Percentiles rank a stretch among this genome's conserved stretches.
Evolutionary conservation across 495 filamentous ascomycete genomes (phyloP).

Genomic region (Penicillium paxilli): DNA sequence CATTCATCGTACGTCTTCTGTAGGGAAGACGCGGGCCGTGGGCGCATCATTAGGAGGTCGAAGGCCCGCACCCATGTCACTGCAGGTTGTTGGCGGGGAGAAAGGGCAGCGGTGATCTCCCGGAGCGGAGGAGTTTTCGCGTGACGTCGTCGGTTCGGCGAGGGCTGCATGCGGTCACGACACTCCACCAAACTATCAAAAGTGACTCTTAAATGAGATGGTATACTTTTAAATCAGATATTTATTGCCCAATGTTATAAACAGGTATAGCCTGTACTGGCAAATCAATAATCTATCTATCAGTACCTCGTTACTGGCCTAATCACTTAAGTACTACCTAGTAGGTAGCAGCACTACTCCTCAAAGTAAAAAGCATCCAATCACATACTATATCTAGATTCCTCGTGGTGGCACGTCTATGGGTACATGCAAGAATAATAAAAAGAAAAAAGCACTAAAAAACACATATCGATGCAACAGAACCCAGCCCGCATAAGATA

Average conservation of each 20-base stretch:
- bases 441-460: conserved; percentile 22
- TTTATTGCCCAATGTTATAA: no score
- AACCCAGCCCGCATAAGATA: conserved; percentile 20
- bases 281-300: no score
- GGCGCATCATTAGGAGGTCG: conserved; percentile 67
- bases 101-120: conserved; percentile 23
- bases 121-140: conserved; percentile 33
- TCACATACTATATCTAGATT: conserved; percentile 33
- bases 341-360: no score
- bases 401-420: conserved; percentile 28
- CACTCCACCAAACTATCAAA: no score
- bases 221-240: no score
- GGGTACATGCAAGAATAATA: conserved; percentile 32
- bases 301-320: no score
- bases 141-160: conserved; percentile 46
- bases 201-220: no score
- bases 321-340: no score
- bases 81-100: conserved; percentile 18
- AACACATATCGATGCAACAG: conserved; percentile 24
- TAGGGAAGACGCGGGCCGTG: conserved; percentile 73
- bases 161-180: conserved; percentile 25
- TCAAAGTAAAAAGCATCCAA: conserved; percentile 3
- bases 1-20: conserved; percentile 98
- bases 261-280: no score
- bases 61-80: conserved; percentile 33